Evolutionary conservation across 805 yeast species (phyloP), one percentile per base, ranked within the genome.

Genomic region (Pichia exigua): DNA sequence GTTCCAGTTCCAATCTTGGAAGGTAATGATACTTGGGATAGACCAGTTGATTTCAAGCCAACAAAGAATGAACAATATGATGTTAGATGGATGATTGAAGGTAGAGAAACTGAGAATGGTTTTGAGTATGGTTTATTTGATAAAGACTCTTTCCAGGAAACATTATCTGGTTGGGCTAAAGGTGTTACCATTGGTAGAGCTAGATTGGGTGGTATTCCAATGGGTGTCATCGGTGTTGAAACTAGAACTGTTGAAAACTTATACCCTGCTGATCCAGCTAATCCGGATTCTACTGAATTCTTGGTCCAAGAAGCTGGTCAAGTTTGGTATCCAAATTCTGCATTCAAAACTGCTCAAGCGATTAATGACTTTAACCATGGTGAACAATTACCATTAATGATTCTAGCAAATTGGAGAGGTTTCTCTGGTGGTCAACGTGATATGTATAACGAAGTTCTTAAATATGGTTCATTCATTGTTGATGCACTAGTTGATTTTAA

Each of bases 391-490:
- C 99, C 99, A 57, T 77, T 94, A 70, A 87, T 94, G 95, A 89
- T 94, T 59, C 75, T 94, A 61, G 99, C 99, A 54, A 94, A 94
- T 81, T 94, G 99, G 99, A 87, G 99, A 83, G 99, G 99, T 65
- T 94, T 94, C 83, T 89, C 97, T 60, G 99, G 99, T 77, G 99
- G 99, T 69, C 99, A 94, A 77, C 87, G 97, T 68, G 99, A 94
- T 72, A 94, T 94, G 99, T 95, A 86, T 79, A 89, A 91, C 65
- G 99, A 94, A 75, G 95, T 94, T 44, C 83, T 94, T 74, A 94
- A 94, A 72, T 94, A 87, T 67, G 99, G 99, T 67, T 83, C 98
- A 4, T 89, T 78, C 71, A 94, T 94, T 72, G 99, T 94, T 58
- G 99, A 94, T 68, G 97, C 99, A 15, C 78, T 94, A 56, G 95